Percentiles rank a stretch among this genome's conserved stretches.
phyloP scores from a whole-genome alignment of 75 land plant species.

The Chamaecyparis obtusa region DNA sequence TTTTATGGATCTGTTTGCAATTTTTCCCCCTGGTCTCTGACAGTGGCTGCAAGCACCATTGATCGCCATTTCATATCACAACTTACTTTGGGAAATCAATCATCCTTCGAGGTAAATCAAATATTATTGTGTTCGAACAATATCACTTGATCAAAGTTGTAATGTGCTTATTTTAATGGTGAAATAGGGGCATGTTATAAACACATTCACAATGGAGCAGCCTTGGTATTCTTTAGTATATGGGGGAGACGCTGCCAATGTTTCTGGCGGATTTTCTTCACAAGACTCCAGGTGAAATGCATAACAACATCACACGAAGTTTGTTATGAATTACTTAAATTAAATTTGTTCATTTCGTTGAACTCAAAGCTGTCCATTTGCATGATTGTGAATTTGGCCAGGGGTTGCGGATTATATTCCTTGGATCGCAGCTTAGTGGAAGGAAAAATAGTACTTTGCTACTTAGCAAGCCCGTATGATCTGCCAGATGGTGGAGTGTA shows the following conservation, averaged over 20 bases:
- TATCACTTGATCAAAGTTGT: not conserved
- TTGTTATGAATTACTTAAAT: not conserved
- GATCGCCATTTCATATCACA: slow-evolving; percentile 26
- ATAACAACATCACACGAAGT: not conserved
- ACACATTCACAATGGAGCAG: slow-evolving; percentile 5
- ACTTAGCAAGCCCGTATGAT: not conserved
- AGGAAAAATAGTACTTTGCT: slow-evolving; percentile 35
- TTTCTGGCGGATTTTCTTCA: not conserved
- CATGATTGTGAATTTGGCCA: not conserved
- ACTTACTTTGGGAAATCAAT: slow-evolving; percentile 32
- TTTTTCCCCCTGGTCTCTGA: slow-evolving; percentile 37
- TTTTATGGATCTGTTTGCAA: slow-evolving; percentile 5
- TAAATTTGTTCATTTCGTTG: not conserved
- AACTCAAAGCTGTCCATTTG: too few species aligned
- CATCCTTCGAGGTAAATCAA: slow-evolving; percentile 17
- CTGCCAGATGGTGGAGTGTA: not conserved
- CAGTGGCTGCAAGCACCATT: slow-evolving; percentile 35
- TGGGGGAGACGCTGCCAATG: not conserved
- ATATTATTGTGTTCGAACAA: not conserved
- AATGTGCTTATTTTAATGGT: not conserved
- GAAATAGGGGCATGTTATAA: slow-evolving; percentile 15
- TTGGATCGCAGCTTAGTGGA: slow-evolving; percentile 25
- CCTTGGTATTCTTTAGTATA: slow-evolving; percentile 11
- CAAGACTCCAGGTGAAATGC: slow-evolving; percentile 10
- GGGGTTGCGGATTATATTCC: not conserved